phyloP scores from a whole-genome alignment of 352 stramenopile species.

The Pythium dissotocum region DNA sequence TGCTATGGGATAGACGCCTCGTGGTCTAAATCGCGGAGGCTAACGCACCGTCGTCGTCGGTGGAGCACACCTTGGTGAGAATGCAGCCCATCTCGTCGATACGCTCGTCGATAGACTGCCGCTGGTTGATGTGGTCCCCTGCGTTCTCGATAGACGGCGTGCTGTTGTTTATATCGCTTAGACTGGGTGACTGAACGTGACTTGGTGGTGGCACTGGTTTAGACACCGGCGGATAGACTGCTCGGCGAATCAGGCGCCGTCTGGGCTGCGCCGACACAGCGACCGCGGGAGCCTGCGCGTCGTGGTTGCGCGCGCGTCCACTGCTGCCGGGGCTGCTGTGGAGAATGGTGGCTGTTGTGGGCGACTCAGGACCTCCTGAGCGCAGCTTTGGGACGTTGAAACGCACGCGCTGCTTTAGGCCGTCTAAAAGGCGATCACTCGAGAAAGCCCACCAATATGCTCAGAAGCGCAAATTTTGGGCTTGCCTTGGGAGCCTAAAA shows the following conservation, averaged over 20 bases:
- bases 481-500: neutral
- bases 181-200: neutral
- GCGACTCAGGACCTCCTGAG: slow-evolving; percentile 28
- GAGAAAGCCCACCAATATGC: slow-evolving; percentile 8
- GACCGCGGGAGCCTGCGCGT: neutral
- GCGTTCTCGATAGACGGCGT: slow-evolving; percentile 16
- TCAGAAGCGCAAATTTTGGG: neutral
- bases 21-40: no score
- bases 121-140: slow-evolving; percentile 13
- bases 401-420: slow-evolving; percentile 12
- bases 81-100: slow-evolving; percentile 51
- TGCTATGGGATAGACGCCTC: no score
- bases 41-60: slow-evolving; percentile 31
- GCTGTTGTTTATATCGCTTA: neutral
- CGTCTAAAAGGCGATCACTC: slow-evolving; percentile 2
- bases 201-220: neutral
- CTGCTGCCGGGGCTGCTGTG: slow-evolving; percentile 9
- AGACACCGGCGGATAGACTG: slow-evolving; percentile 16
- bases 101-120: slow-evolving; percentile 1
- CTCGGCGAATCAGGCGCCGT: slow-evolving; percentile 21
- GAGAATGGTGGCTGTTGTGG: slow-evolving; percentile 18
- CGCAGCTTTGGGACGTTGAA: slow-evolving; percentile 20
- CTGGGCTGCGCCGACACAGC: slow-evolving; percentile 14
- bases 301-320: slow-evolving; percentile 10
- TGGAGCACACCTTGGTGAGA: slow-evolving; percentile 47